Percentiles rank a stretch among this genome's conserved stretches.
Conservation (phyloP, 768 basidiomycete species). For the Kwoniella botswanensis region DNA sequence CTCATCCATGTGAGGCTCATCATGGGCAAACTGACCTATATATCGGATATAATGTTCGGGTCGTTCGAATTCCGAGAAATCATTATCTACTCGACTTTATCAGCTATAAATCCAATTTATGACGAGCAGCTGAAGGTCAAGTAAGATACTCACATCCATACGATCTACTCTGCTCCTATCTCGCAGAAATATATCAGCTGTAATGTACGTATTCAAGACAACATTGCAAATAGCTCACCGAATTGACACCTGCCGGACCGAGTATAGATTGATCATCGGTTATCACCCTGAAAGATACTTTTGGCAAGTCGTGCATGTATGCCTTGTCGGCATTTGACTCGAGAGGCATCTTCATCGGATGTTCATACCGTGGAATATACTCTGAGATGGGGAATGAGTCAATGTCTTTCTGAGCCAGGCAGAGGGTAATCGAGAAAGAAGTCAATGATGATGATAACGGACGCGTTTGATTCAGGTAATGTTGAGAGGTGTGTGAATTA, state of each 20-base stretch:
- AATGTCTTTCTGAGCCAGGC: background rate
- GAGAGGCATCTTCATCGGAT: constrained; percentile 36
- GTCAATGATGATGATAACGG: too few species aligned
- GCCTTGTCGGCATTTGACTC: constrained; percentile 40
- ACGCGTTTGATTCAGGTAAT: too few species aligned
- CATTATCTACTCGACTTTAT: constrained; percentile 40
- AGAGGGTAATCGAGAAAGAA: background rate
- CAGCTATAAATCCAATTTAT: background rate
- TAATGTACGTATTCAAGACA: background rate
- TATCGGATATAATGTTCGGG: constrained; percentile 90
- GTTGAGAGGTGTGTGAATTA: too few species aligned
- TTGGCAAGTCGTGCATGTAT: constrained; percentile 48
- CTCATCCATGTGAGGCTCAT: background rate
- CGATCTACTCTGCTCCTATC: constrained; percentile 45
- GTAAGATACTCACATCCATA: constrained; percentile 46
- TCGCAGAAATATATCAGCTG: constrained; percentile 7
- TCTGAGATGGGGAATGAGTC: background rate
- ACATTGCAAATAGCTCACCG: constrained; percentile 29
- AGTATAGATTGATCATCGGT: constrained; percentile 39
- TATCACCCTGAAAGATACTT: constrained; percentile 52
- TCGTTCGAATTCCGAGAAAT: constrained; percentile 65
- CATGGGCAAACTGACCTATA: constrained; percentile 67
- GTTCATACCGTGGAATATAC: constrained; percentile 1
- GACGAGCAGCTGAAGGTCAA: background rate
- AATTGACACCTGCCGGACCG: constrained; percentile 39